phyloP scores from a whole-genome alignment of 306 rosid genomes.

The Oxytropis ochrocephala region DNA sequence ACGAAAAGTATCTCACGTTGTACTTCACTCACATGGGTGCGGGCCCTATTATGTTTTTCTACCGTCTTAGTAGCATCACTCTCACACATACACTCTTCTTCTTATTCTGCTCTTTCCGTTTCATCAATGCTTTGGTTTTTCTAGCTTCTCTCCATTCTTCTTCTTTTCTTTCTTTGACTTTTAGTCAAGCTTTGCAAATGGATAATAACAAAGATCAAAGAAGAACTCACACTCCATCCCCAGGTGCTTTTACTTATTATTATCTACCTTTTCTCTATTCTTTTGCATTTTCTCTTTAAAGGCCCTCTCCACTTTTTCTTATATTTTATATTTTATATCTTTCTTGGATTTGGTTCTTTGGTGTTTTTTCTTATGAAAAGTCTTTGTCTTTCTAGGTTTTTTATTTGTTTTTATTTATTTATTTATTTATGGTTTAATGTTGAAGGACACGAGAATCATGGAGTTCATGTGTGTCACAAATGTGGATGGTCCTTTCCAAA shows the following conservation, averaged over 20 bases:
- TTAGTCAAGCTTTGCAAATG: constrained; percentile 11
- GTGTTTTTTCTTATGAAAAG: constrained; percentile 17
- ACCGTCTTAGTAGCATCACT: background rate
- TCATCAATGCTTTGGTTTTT: background rate
- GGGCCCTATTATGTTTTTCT: constrained; percentile 13
- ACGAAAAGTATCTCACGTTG: constrained; percentile 5
- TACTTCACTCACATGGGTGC: constrained; percentile 11
- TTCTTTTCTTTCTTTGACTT: background rate
- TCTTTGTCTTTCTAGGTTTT: constrained; percentile 4
- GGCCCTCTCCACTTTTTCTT: background rate
- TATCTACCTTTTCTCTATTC: background rate
- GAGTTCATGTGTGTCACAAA: constrained; percentile 54
- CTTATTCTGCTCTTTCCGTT: background rate
- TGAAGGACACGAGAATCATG: constrained; percentile 50
- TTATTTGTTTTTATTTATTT: background rate
- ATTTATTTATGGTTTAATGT: background rate
- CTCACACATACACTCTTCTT: background rate
- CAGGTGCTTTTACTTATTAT: constrained; percentile 26
- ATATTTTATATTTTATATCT: background rate
- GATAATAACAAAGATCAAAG: constrained; percentile 27
- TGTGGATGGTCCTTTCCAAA: constrained; percentile 87
- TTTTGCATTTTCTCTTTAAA: background rate
- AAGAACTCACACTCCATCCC: constrained; percentile 5
- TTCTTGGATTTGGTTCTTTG: background rate
- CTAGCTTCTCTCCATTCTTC: background rate